phyloP scores from a whole-genome alignment of 352 stramenopile genomes.

The Detonula confervacea region DNA sequence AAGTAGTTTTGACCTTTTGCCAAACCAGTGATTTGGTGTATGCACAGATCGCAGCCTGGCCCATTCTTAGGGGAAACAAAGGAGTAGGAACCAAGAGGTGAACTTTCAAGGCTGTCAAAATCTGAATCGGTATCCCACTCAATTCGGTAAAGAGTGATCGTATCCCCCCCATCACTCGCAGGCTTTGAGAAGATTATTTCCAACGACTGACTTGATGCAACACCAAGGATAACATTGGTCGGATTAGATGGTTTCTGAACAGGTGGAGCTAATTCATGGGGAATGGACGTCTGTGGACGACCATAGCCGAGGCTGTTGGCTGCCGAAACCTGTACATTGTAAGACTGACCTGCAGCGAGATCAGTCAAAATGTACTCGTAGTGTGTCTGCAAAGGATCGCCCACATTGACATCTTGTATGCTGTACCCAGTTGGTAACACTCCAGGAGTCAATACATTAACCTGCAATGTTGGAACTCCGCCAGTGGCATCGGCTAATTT shows the following conservation, averaged over 20 bases:
- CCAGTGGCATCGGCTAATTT: constrained; percentile 27
- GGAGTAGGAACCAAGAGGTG: constrained; percentile 50
- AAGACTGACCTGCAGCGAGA: constrained; percentile 60
- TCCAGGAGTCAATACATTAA: constrained; percentile 46
- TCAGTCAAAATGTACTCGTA: constrained; percentile 76
- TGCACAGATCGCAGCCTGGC: constrained; percentile 51
- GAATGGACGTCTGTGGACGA: constrained; percentile 86
- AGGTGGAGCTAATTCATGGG: constrained; percentile 87
- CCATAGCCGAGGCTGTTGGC: constrained; percentile 87
- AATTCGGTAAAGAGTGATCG: constrained; percentile 91
- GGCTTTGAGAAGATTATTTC: constrained; percentile 87
- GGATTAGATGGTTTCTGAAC: constrained; percentile 89
- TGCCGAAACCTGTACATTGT: constrained; percentile 80
- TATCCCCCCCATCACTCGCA: constrained; percentile 88
- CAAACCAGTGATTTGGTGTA: constrained; percentile 48
- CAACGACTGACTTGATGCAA: constrained; percentile 83
- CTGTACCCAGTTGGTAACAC: constrained; percentile 60
- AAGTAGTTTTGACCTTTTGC: constrained; percentile 87
- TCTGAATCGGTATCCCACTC: constrained; percentile 88
- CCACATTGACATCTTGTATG: constrained; percentile 42
- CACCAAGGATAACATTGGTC: constrained; percentile 84
- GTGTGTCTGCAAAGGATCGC: constrained; percentile 43
- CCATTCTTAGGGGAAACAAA: constrained; percentile 44
- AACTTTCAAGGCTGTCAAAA: constrained; percentile 50
- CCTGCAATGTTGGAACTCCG: constrained; percentile 25